Conservation (phyloP, 2,329 filamentous ascomycete species). For the Xylariales sp. region DNA sequence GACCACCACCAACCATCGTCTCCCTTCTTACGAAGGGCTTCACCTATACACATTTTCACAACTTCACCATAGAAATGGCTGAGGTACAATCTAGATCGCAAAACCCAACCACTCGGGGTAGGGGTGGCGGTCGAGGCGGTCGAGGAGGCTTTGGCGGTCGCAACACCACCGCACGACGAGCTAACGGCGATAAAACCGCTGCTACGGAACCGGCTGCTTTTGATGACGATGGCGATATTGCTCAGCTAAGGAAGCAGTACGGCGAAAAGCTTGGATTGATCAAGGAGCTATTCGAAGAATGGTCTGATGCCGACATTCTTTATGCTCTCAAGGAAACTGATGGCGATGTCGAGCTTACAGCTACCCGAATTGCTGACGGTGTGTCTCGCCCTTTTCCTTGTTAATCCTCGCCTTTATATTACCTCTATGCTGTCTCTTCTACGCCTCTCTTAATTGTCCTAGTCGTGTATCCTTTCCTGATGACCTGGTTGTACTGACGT, state of each 20-base stretch:
- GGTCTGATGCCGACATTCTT: constrained; percentile 94
- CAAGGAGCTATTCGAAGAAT: constrained; percentile 93
- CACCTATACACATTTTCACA: constrained; percentile 47
- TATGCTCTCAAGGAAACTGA: constrained; percentile 91
- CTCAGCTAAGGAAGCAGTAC: constrained; percentile 91
- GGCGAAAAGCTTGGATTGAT: constrained; percentile 81
- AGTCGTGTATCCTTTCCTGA: constrained; percentile 9
- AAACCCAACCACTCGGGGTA: constrained; percentile 80
- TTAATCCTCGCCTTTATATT: constrained; percentile 12
- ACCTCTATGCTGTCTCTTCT: constrained; percentile 3
- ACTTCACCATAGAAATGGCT: constrained; percentile 78
- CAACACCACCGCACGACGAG: constrained; percentile 63
- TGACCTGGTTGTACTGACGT: constrained; percentile 45
- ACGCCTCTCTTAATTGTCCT: neutral
- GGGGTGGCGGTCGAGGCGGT: constrained; percentile 89
- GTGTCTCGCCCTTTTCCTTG: constrained; percentile 45
- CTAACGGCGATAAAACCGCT: constrained; percentile 79
- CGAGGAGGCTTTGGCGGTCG: constrained; percentile 78
- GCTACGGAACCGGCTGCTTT: constrained; percentile 67
- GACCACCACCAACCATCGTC: constrained; percentile 38
- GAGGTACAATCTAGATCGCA: constrained; percentile 85
- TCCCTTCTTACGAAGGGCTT: constrained; percentile 49
- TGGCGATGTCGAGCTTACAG: constrained; percentile 79
- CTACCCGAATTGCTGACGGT: constrained; percentile 85
- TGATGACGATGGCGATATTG: constrained; percentile 88